Conservation (phyloP, 768 basidiomycete species). For the Auriscalpium vulgare region DNA sequence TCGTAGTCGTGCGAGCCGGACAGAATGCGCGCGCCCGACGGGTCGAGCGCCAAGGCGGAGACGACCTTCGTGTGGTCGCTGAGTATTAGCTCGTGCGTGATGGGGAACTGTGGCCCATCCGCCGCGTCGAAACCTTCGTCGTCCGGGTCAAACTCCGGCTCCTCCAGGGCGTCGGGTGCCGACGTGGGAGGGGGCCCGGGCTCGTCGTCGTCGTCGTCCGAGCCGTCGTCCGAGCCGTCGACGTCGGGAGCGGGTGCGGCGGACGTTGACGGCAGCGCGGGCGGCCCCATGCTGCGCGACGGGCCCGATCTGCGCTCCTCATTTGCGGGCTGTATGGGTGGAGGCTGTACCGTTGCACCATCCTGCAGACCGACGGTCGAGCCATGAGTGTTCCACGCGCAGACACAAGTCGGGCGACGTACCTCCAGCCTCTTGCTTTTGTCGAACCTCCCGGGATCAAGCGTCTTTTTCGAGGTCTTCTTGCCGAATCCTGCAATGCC, state of each 20-base stretch:
- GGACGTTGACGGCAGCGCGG: not conserved
- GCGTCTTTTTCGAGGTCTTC: conserved; percentile 50
- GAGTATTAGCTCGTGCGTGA: conserved; percentile 83
- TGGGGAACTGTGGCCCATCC: conserved; percentile 63
- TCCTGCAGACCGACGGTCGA: too few species aligned
- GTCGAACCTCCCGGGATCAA: conserved; percentile 75
- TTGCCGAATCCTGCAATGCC: conserved; percentile 84
- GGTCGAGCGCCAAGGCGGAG: conserved; percentile 86
- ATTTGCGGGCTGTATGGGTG: not conserved
- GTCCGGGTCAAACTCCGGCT: conserved; percentile 27
- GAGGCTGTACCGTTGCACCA: not conserved
- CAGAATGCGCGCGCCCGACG: conserved; percentile 85
- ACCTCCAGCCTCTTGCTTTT: conserved; percentile 57
- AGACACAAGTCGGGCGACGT: conserved; percentile 2
- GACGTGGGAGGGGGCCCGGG: conserved; percentile 21
- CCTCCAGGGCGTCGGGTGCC: conserved; percentile 10
- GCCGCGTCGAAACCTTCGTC: conserved; percentile 38
- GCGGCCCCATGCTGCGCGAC: conserved; percentile 13
- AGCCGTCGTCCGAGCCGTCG: not conserved
- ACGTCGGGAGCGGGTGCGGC: not conserved
- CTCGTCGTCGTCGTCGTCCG: conserved; percentile 9
- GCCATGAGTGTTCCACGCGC: not conserved
- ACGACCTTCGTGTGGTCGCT: conserved; percentile 97
- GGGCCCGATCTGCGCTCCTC: conserved; percentile 24
- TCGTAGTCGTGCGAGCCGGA: conserved; percentile 98